Evolutionary conservation across 345 rosid species (phyloP), one percentile per base, ranked within the genome.

Genomic region (Carallia pectinifolia): DNA sequence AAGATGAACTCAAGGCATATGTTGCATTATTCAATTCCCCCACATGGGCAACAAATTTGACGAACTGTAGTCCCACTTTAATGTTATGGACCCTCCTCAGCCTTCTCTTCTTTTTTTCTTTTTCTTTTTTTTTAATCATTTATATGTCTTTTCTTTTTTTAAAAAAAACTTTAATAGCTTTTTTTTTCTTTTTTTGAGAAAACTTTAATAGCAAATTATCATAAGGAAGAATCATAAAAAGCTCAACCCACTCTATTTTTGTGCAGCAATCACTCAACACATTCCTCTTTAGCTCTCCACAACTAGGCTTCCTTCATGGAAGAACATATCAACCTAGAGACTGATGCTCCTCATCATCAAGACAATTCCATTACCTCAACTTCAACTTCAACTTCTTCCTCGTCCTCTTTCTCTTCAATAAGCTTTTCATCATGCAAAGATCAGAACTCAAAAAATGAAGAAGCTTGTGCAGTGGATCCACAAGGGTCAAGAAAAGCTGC

Each of bases 271-370:
- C 77, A 39, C 82, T 76, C 77, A 9, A 71, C 34, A 44, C 69
- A 55, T 71, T 68, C 70, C 53, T 78, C 83, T 70, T 50, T 64
- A 38, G 63, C 53, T 56, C 64, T 76, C 29, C 1, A 44, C 50
- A 12, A 27, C 72, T 19, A 27, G 30, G 63, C 61, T 70, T 73
- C 80, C 60, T 62, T 50, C 55, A 81, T 81, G 85, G 81, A 67
- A 71, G 81, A 79, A 47, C 68, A 75, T 66, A 81, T 80, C 90
- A 88, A 74, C 85, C 66, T 69, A 2, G 82, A 83, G 65, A 85
- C 56, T 58, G 77, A 81, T 84, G 85, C 71, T 74, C 31, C 60
- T 10, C 60, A 10, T 53, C 55, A 53, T 19, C 85, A 74, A 69
- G 54, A 70, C 65, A 84, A 33, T 50, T 15, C 47, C 56, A 69